phyloP scores from a whole-genome alignment of 768 basidiomycete species.

The Suillus subalutaceus region DNA sequence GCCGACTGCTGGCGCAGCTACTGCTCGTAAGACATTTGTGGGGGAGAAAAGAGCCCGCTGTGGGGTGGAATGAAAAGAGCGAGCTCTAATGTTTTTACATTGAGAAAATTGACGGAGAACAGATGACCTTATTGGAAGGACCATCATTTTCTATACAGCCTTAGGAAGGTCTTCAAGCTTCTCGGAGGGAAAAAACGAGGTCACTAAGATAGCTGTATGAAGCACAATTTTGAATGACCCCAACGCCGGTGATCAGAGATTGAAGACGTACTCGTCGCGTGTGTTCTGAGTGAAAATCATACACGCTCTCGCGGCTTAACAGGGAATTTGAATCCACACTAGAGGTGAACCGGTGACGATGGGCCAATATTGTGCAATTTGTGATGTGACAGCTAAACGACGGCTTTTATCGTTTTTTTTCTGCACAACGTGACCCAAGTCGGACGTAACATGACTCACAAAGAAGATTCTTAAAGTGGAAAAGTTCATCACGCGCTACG shows the following conservation, averaged over 20 bases:
- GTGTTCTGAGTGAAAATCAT: constrained; percentile 37
- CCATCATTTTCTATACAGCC: constrained; percentile 3
- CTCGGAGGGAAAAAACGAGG: constrained; percentile 32
- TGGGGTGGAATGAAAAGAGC: constrained; percentile 55
- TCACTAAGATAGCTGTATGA: constrained; percentile 32
- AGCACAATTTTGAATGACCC: not conserved
- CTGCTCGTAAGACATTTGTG: constrained; percentile 59
- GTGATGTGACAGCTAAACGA: not conserved
- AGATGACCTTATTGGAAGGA: constrained; percentile 6
- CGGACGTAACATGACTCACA: not conserved
- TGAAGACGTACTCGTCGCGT: constrained; percentile 36
- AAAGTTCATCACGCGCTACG: too few species aligned
- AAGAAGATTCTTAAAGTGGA: not conserved
- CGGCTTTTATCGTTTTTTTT: not conserved
- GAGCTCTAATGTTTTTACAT: constrained; percentile 31
- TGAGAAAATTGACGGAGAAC: constrained; percentile 20
- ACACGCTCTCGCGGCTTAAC: constrained; percentile 19
- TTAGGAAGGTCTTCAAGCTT: constrained; percentile 8
- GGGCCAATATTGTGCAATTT: not conserved
- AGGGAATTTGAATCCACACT: not conserved
- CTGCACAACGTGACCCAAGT: not conserved
- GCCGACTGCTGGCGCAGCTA: constrained; percentile 78
- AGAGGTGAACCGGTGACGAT: too few species aligned
- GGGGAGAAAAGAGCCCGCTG: constrained; percentile 41
- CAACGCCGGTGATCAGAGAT: not conserved